Base-by-base conservation (phyloP, 2,329 filamentous ascomycete genomes). In the Fusarium protoensiforme region DNA sequence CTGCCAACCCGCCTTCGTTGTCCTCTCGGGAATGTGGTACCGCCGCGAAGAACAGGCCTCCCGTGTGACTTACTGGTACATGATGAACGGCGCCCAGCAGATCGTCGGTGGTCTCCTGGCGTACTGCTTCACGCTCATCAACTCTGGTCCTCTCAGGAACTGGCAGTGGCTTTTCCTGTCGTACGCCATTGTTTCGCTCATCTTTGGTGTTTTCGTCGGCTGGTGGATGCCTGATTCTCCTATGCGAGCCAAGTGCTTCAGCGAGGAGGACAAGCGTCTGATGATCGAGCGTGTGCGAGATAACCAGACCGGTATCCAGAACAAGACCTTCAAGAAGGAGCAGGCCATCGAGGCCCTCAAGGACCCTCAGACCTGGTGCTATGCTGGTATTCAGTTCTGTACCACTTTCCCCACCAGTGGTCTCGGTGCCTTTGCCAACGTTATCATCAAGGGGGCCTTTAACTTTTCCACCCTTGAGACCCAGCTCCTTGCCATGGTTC, bases 71-170 rank as follows among this genome's bases (percentile, higher is more conserved):
- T 93, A 90, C 80, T 94, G 92, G 92, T 92, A 92, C 80, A 93
- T 93, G 89, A 94, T 93, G 91, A 94, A 94, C 78, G 92, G 92
- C 2, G 87, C 86, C 1, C 92, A 94, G 78, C 92, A 93, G 77
- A 91, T 94, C 59, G 90, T 93, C 9, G 92, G 92, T 35, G 92
- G 92, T 7, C 86, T 94, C 0, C 84, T 94, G 1, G 92, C 92
- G 0, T 93, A 92, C 79, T 91, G 91, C 71, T 87, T 87, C 74
- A 84, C 86, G 3, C 83, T 89, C 4, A 89, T 91, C 77, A 83
- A 81, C 18, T 81, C 75, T 6, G 87, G 88, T 5, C 83, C 85
- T 0, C 84, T 93, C 65, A 87, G 86, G 76, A 90, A 89, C 18
- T 94, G 92, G 91, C 91, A 93, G 78, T 90, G 89, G 72, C 86